Base-by-base conservation (phyloP, 2,329 filamentous ascomycete genomes). In the Fusarium staphyleae region DNA sequence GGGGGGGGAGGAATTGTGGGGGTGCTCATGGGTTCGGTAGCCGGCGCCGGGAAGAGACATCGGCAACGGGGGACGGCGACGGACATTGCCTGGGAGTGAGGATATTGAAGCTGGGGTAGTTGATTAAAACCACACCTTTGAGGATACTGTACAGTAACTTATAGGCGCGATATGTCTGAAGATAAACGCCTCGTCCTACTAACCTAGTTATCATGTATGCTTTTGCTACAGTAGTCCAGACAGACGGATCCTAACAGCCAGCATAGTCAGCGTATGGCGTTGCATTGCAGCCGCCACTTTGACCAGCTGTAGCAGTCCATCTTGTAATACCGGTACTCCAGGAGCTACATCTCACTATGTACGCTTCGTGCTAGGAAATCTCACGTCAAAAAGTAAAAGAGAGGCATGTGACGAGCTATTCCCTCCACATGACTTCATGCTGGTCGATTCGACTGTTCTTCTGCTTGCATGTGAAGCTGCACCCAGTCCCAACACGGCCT, bases 401-500 rank as follows among this genome's bases (percentile, higher is more conserved):
- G 6, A 14, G n/a, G 44, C 60, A 63, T 63, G 60, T 63, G 60
- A 63, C 55, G 26, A 42, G 32, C 34, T 45, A 41, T 43, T 49
- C 44, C 49, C 55, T 47, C 52, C 66, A 49, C 67, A 67, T 70
- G 67, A 69, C 66, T 60, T 65, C 62, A 67, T 68, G 22, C 36
- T 35, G 35, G 34, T 60, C 18, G 12, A 15, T 29, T 60, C 18
- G 12, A 15, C 24, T 36, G 18, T 48, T 13, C n/a, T 43, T 34
- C 36, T 42, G 30, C 30, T 66, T 59, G 66, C 68, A 70, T 70
- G 69, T 70, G 69, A 71, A 71, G 55, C 44, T 41, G 26, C 40
- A 13, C 19, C 55, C 36, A 44, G 22, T 33, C 63, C 63, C 45
- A 48, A 58, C 40, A 7, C 30, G 59, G 68, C 14, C 60, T 70